Evolutionary conservation across 495 filamentous ascomycete genomes (phyloP).

Genomic region (Trichoderma gamsii): DNA sequence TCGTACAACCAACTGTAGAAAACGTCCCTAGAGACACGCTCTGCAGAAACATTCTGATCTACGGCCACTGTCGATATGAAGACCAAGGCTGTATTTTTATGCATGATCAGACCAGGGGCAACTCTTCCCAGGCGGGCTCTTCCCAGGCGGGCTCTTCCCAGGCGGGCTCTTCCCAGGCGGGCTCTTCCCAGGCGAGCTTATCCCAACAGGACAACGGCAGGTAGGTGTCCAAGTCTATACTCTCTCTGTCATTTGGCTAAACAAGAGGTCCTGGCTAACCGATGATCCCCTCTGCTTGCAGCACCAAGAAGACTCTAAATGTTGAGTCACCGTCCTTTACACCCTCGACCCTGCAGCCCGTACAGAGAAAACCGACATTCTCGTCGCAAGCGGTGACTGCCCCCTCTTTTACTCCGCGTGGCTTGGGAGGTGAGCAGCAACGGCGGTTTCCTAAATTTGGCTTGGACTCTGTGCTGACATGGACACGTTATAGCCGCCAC

Average conservation of each 20-base stretch:
- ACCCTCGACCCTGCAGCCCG: conserved; percentile 49
- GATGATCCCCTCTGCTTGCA: conserved; percentile 22
- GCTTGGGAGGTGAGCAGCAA: conserved; percentile 30
- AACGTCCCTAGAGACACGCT: conserved; percentile 66
- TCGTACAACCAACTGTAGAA: conserved; percentile 22
- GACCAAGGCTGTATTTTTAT: conserved; percentile 90
- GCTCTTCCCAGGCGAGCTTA: not conserved
- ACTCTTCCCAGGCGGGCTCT: conserved; percentile 44
- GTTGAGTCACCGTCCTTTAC: conserved; percentile 96
- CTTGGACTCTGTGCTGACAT: conserved; percentile 20
- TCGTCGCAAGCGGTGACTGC: conserved; percentile 84
- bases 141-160: not conserved
- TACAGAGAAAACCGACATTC: conserved; percentile 57
- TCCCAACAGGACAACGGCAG: not conserved
- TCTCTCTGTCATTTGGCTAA: not conserved
- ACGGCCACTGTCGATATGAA: conserved; percentile 87
- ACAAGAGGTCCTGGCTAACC: conserved; percentile 18
- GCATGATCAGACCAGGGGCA: conserved; percentile 65
- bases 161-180: not conserved
- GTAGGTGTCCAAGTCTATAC: not conserved
- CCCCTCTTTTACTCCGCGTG: conserved; percentile 80
- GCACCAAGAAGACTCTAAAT: conserved; percentile 75
- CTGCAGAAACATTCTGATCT: conserved; percentile 90
- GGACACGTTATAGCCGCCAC: conserved; percentile 27
- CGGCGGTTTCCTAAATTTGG: conserved; percentile 9